These are phyloP conservation scores for Monosporascus ibericus DNA, from an alignment of 2,329 filamentous ascomycete genomes.

Conservation along the genomic window DNA sequence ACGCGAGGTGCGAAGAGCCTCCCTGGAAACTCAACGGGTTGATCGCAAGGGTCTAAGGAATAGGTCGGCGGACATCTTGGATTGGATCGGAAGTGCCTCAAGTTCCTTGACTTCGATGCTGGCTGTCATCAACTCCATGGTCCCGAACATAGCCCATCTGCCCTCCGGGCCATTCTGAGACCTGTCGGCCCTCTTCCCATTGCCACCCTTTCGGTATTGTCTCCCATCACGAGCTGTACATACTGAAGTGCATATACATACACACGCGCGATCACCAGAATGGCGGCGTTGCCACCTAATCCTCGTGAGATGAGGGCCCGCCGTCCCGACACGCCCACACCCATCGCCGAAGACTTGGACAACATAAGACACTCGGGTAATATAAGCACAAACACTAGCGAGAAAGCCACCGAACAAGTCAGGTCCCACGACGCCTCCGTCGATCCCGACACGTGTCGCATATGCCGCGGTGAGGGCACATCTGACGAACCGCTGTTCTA, in stretches of 20 bases:
- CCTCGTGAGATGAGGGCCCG: not conserved
- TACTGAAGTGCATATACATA: too few relatives aligned
- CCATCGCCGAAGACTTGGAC: not conserved
- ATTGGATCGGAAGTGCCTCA: not conserved
- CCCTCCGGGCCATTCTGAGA: not conserved
- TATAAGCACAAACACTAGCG: not conserved
- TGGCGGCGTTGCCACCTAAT: not conserved
- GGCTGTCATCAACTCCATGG: not conserved
- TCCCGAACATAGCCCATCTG: not conserved
- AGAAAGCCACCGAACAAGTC: not conserved
- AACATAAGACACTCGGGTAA: not conserved
- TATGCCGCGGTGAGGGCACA: slow-evolving; percentile 86
- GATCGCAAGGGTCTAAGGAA: too few relatives aligned
- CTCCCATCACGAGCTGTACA: too few relatives aligned
- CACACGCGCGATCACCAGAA: not conserved
- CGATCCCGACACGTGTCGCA: slow-evolving; percentile 76
- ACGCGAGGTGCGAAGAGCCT: slow-evolving; percentile 23
- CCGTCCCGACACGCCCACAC: not conserved
- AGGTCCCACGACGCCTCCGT: not conserved
- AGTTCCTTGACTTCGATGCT: not conserved
- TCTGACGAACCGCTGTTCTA: slow-evolving; percentile 84
- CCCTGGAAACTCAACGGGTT: slow-evolving; percentile 1
- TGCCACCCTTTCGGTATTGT: too few relatives aligned
- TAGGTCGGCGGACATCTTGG: too few relatives aligned
- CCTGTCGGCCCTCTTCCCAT: too few relatives aligned